phyloP scores from a whole-genome alignment of 176 grass and related monocot species.

The Aegilops tauschii region DNA sequence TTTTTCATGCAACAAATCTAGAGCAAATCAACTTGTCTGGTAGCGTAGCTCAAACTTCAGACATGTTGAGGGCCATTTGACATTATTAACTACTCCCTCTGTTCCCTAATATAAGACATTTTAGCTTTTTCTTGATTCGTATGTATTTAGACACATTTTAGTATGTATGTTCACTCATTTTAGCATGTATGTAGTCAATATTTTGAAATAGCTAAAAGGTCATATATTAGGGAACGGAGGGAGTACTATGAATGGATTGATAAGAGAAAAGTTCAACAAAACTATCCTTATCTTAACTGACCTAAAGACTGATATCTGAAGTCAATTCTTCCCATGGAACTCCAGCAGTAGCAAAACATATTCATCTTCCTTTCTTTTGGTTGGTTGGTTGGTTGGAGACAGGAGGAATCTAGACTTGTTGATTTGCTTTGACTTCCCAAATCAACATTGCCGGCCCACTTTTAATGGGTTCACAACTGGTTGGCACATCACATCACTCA shows the following conservation, averaged over 20 bases:
- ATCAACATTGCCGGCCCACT: conserved; percentile 26
- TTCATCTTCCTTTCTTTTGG: not conserved
- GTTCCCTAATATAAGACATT: too few relatives aligned
- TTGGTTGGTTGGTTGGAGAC: conserved; percentile 31
- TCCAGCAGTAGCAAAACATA: not conserved
- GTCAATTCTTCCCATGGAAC: not conserved
- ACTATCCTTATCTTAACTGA: not conserved
- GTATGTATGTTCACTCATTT: too few relatives aligned
- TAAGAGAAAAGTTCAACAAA: not conserved
- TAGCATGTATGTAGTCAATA: too few relatives aligned
- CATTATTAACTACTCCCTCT: too few relatives aligned
- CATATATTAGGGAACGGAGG: too few relatives aligned
- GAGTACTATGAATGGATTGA: not conserved
- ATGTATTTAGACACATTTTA: too few relatives aligned
- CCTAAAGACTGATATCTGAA: not conserved
- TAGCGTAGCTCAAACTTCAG: not conserved
- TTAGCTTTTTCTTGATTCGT: too few relatives aligned
- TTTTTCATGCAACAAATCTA: not conserved
- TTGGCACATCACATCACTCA: not conserved
- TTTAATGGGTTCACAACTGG: not conserved
- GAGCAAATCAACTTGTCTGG: too few relatives aligned
- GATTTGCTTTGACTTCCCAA: not conserved
- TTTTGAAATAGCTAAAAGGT: too few relatives aligned
- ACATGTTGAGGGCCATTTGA: not conserved
- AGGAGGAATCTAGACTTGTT: not conserved